A percentile compares a stretch with the other conserved stretches of the same genome.
phyloP scores from a whole-genome alignment of 306 rosid species.

The Cyamopsis tetragonoloba region DNA sequence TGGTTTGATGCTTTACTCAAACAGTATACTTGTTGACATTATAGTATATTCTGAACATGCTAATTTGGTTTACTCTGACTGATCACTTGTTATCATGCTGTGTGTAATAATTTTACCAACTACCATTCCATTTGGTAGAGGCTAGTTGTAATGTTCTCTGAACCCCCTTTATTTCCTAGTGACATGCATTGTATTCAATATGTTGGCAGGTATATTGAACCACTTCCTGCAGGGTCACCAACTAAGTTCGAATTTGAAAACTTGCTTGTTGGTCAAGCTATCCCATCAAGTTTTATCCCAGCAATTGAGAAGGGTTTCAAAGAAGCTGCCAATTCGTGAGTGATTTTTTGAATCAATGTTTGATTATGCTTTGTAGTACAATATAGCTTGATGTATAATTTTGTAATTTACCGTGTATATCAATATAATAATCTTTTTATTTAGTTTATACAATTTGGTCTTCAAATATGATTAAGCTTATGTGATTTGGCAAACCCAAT shows the following conservation, averaged over 20 bases:
- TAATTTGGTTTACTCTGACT: background rate
- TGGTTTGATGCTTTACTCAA: background rate
- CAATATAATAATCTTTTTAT: background rate
- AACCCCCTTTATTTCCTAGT: background rate
- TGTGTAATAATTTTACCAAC: slow-evolving; percentile 7
- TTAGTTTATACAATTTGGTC: background rate
- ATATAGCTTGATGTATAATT: background rate
- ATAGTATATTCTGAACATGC: background rate
- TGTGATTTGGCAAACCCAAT: background rate
- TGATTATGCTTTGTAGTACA: background rate
- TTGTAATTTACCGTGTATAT: background rate
- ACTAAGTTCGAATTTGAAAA: slow-evolving; percentile 94
- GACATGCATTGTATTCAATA: background rate
- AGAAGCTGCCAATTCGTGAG: slow-evolving; percentile 98
- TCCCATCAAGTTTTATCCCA: slow-evolving; percentile 89
- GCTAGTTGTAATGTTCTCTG: slow-evolving; percentile 1
- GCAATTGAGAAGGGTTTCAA: slow-evolving; percentile 96
- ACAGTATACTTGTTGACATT: background rate
- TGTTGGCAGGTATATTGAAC: slow-evolving; percentile 77
- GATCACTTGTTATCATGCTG: background rate
- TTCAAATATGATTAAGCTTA: background rate
- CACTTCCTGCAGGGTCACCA: slow-evolving; percentile 70
- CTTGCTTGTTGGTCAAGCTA: slow-evolving; percentile 90
- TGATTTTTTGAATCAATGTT: slow-evolving; percentile 1
- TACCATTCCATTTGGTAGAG: background rate